Base-by-base conservation (phyloP, 2,329 filamentous ascomycete species). In the Pseudohalonectria lignicola region DNA sequence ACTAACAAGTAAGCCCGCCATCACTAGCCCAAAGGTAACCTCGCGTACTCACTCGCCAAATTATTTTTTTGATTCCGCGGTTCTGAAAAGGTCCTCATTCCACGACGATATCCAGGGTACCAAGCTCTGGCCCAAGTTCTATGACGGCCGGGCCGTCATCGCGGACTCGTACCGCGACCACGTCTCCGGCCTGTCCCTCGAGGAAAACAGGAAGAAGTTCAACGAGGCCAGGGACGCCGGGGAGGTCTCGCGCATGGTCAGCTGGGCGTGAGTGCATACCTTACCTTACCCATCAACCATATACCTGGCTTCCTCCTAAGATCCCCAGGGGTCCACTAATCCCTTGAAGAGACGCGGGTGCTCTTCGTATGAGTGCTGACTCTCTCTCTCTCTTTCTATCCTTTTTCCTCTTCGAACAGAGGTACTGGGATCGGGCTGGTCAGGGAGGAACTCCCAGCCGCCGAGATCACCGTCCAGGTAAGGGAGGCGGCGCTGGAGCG, bases 351-450 rank as follows among this genome's bases (percentile, higher is more conserved):
- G 30, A 32, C 5, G 6, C 30, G 19, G 15, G 17, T 10, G 25
- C 25, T 26, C 13, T n/a, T n/a, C n/a, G n/a, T n/a, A n/a, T n/a
- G n/a, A n/a, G n/a, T n/a, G n/a, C n/a, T n/a, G n/a, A n/a, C n/a
- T n/a, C n/a, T n/a, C n/a, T n/a, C n/a, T n/a, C n/a, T n/a, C n/a
- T n/a, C n/a, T n/a, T n/a, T n/a, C n/a, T n/a, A n/a, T n/a, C n/a
- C n/a, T n/a, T n/a, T n/a, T n/a, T n/a, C n/a, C n/a, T n/a, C n/a
- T n/a, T n/a, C n/a, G n/a, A n/a, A n/a, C 8, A 56, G 53, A 48
- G 66, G 66, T 31, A 62, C 65, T 4, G 65, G 55, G 0, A 59
- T 69, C 15, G 66, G 66, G 3, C 46, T 69, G 19, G 57, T 69
- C n/a, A 62, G 51, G n/a, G 54, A 61, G 19, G 47, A 47, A 4